phyloP scores from a whole-genome alignment of 257 asterid species.

The Solanum neorickii region DNA sequence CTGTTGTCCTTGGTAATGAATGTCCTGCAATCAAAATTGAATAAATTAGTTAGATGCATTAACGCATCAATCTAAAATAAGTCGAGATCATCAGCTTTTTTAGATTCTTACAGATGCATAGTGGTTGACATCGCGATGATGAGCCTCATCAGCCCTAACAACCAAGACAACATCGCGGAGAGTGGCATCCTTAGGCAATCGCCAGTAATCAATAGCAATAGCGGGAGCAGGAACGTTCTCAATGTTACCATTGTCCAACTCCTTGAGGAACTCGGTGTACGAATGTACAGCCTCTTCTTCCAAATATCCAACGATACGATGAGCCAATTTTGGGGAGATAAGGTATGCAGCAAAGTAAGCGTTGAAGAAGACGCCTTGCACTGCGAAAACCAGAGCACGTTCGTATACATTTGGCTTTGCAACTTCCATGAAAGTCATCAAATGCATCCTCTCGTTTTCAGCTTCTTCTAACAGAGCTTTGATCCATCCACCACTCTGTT shows the following conservation, averaged over 20 bases:
- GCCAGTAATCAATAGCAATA: conserved; percentile 87
- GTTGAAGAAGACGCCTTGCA: conserved; percentile 72
- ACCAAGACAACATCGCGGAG: conserved; percentile 73
- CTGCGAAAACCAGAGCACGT: conserved; percentile 48
- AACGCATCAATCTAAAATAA: background rate
- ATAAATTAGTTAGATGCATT: background rate
- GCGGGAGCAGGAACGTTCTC: conserved; percentile 87
- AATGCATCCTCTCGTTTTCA: conserved; percentile 67
- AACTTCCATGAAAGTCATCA: conserved; percentile 76
- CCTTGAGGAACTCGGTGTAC: conserved; percentile 45
- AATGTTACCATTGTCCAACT: conserved; percentile 56
- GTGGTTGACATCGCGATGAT: conserved; percentile 92
- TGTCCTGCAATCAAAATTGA: conserved; percentile 32
- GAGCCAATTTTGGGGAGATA: conserved; percentile 55
- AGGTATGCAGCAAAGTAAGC: conserved; percentile 54
- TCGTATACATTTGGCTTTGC: conserved; percentile 62
- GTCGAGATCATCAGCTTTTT: background rate
- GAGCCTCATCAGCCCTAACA: conserved; percentile 89
- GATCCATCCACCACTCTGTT: conserved; percentile 71
- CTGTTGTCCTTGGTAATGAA: conserved; percentile 39
- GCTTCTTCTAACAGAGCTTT: conserved; percentile 59
- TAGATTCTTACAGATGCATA: conserved; percentile 51
- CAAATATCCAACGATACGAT: conserved; percentile 60
- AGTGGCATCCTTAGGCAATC: conserved; percentile 43
- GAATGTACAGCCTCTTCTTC: conserved; percentile 68